phyloP scores from a whole-genome alignment of 257 asterid species.

The Nicotiana tomentosiformis region DNA sequence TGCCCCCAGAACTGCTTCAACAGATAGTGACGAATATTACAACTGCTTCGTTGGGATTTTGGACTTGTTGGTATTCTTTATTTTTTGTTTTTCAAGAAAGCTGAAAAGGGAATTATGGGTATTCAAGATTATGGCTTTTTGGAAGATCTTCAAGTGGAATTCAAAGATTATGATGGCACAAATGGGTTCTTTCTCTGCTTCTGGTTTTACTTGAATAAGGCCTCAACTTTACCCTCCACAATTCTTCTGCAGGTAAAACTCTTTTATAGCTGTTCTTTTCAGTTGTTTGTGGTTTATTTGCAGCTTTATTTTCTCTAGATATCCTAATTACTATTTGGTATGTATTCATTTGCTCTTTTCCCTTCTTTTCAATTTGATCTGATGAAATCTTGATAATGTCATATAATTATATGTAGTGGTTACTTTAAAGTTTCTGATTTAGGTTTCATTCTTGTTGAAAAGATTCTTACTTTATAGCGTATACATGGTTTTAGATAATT shows the following conservation, averaged over 20 bases:
- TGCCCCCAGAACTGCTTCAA: constrained; percentile 11
- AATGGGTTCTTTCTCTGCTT: constrained; percentile 57
- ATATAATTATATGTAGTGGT: background rate
- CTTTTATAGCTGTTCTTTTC: background rate
- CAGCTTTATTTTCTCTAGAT: background rate
- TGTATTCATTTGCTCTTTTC: too few species aligned
- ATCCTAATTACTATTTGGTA: background rate
- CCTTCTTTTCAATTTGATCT: background rate
- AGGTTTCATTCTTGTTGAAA: background rate
- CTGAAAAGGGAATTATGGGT: constrained; percentile 25
- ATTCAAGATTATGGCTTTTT: constrained; percentile 35
- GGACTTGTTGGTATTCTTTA: constrained; percentile 15
- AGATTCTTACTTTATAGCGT: background rate
- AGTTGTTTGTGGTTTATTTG: background rate
- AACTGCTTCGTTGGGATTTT: constrained; percentile 4
- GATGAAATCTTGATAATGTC: background rate
- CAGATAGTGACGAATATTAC: background rate
- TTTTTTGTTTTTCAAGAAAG: constrained; percentile 19
- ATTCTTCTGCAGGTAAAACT: constrained; percentile 56
- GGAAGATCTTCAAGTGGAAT: constrained; percentile 58
- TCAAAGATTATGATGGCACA: constrained; percentile 26
- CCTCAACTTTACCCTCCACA: constrained; percentile 43
- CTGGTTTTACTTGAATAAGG: constrained; percentile 63
- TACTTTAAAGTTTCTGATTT: background rate
- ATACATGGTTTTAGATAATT: background rate